Evolutionary conservation across 2,329 filamentous ascomycete species (phyloP).

Genomic region (Sordariomycetes sp.): DNA sequence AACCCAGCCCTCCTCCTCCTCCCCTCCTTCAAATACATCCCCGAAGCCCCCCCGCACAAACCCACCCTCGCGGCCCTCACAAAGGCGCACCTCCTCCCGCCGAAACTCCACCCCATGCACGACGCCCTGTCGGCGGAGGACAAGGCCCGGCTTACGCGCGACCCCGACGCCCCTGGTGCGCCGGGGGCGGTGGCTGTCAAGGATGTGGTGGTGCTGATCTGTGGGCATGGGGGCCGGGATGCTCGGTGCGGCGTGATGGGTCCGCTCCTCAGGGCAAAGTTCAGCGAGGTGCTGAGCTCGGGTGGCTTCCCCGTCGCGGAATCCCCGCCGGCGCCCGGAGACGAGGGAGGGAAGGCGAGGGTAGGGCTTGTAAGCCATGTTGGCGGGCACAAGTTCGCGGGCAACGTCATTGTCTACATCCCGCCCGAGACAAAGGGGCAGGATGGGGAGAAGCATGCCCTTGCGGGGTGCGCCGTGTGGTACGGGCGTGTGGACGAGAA

Average conservation of each 20-base stretch:
- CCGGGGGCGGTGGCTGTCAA: slow-evolving; percentile 38
- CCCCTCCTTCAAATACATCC: slow-evolving; percentile 72
- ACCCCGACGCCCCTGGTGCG: slow-evolving; percentile 12
- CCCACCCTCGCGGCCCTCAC: slow-evolving; percentile 43
- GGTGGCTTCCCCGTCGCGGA: slow-evolving; percentile 23
- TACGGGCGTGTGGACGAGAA: slow-evolving; percentile 66
- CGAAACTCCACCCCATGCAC: slow-evolving; percentile 47
- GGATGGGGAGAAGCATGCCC: slow-evolving; percentile 33
- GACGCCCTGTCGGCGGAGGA: slow-evolving; percentile 42
- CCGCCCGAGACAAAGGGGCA: slow-evolving; percentile 32
- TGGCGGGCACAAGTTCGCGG: slow-evolving; percentile 75
- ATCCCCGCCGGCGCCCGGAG: not conserved
- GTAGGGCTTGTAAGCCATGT: slow-evolving; percentile 67
- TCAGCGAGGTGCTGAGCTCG: slow-evolving; percentile 34
- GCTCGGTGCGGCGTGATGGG: slow-evolving; percentile 70
- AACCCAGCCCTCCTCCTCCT: slow-evolving; percentile 61
- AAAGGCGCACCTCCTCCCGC: slow-evolving; percentile 53
- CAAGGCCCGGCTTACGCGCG: slow-evolving; percentile 35
- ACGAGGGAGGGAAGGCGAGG: slow-evolving; percentile 25
- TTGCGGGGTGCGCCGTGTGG: slow-evolving; percentile 66
- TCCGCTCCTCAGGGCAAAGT: slow-evolving; percentile 58
- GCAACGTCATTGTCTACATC: slow-evolving; percentile 72
- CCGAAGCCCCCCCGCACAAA: slow-evolving; percentile 51
- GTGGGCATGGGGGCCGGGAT: slow-evolving; percentile 76
- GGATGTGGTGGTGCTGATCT: slow-evolving; percentile 70